phyloP scores from a whole-genome alignment of 176 grass and related monocot genomes.

The Ananas comosus region DNA sequence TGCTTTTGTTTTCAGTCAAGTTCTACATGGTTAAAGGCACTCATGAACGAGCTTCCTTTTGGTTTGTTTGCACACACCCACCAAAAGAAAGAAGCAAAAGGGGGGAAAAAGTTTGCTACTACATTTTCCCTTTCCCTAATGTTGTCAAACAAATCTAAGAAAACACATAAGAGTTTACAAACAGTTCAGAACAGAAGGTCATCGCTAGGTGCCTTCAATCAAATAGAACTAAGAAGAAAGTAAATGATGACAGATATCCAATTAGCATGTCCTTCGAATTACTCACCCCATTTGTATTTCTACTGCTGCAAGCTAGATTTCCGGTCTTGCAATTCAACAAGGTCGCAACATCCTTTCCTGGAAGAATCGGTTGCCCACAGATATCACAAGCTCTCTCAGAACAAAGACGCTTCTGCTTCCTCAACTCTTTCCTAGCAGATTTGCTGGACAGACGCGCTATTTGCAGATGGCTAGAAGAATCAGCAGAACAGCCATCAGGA shows the following conservation, averaged over 20 bases:
- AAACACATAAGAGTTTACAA: too few relatives aligned
- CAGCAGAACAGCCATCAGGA: constrained; percentile 23
- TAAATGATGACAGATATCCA: background rate
- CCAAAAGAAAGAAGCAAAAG: too few relatives aligned
- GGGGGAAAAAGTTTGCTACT: too few relatives aligned
- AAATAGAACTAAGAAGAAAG: constrained; percentile 6
- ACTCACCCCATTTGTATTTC: constrained; percentile 84
- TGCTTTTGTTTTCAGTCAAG: too few relatives aligned
- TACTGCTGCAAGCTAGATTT: constrained; percentile 79
- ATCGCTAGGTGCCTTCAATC: background rate
- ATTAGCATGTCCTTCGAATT: constrained; percentile 13
- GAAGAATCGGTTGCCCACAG: constrained; percentile 79
- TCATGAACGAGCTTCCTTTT: too few relatives aligned
- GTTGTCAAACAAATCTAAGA: too few relatives aligned
- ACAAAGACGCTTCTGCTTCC: constrained; percentile 73
- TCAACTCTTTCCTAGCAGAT: constrained; percentile 59
- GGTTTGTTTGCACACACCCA: too few relatives aligned
- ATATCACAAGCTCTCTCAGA: constrained; percentile 96
- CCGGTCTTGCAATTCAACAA: constrained; percentile 82
- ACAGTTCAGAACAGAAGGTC: too few relatives aligned
- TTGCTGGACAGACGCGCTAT: constrained; percentile 44
- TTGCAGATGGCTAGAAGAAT: constrained; percentile 30
- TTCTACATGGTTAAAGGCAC: too few relatives aligned
- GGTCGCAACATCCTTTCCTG: constrained; percentile 77
- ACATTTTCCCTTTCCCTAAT: too few relatives aligned